Conservation (phyloP, 2,329 filamentous ascomycete species). For the Colletotrichum horii region DNA sequence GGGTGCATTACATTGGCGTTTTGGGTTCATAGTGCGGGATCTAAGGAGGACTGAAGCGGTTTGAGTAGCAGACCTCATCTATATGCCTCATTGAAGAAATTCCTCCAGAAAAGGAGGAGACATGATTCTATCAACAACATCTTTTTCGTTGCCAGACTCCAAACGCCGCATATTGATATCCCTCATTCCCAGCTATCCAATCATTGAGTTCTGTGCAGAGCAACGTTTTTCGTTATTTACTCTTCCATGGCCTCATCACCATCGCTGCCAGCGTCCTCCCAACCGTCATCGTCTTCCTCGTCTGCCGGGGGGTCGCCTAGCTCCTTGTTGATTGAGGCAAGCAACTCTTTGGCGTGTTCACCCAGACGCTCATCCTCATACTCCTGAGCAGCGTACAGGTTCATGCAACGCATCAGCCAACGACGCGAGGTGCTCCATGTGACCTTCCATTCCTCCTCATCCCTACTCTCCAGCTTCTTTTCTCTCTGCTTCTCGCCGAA, state of each 20-base stretch:
- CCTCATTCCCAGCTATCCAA: not conserved
- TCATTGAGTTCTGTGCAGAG: not conserved
- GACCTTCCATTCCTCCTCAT: conserved; percentile 59
- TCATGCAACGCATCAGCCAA: conserved; percentile 83
- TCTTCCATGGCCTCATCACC: conserved; percentile 59
- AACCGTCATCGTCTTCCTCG: conserved; percentile 56
- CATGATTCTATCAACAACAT: not conserved
- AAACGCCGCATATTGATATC: not conserved
- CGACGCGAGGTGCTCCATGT: conserved; percentile 77
- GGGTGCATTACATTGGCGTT: conserved; percentile 10
- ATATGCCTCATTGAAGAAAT: not conserved
- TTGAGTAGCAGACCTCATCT: conserved; percentile 2
- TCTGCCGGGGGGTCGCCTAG: conserved; percentile 64
- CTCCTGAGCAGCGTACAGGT: conserved; percentile 77
- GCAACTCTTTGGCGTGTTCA: conserved; percentile 76
- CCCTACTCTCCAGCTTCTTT: conserved; percentile 27
- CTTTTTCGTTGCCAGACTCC: not conserved
- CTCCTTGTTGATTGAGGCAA: conserved; percentile 66
- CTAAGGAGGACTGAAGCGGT: not conserved
- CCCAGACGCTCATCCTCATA: conserved; percentile 85
- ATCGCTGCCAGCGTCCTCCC: conserved; percentile 51
- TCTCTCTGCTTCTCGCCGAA: conserved; percentile 71
- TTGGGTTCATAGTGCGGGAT: not conserved
- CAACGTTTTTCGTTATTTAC: conserved; percentile 7
- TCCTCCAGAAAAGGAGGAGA: not conserved